Evolutionary conservation across 129 eudicot species (phyloP), one percentile per base, ranked within the genome.

Genomic region (Centella asiatica): DNA sequence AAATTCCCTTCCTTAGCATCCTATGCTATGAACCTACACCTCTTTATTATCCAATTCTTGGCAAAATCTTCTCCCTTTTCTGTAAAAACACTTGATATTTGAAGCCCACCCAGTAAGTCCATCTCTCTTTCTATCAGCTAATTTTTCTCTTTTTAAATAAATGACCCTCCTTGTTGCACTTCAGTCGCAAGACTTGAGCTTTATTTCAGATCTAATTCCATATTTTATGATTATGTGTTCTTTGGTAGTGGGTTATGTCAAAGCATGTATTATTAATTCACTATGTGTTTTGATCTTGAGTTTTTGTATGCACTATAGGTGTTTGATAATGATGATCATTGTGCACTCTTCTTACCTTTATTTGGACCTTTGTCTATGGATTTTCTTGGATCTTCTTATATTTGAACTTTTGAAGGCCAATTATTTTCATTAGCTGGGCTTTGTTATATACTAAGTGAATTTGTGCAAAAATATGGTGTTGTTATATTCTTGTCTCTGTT

Each of bases 71-170:
- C 31, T 11, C 25, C 25, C 36, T 58, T 60, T 11, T 20, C 46
- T 37, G 29, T 47, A 60, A 20, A 31, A 11, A 26, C 27, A 4
- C 23, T 60, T 60, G 12, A 29, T 52, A n/a, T n/a, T 65, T 66
- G 62, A 51, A 53, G 50, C 46, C 53, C 28, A 44, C 71, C 54
- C 62, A 24, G 71, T 66, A 53, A 66, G 71, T 66, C 50, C 12
- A 44, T 65, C 39, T 25, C 33, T 60, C 50, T 39, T 40, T 59
- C 25, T 20, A 6, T 11, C 27, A 5, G 12, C 36, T 28, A 5
- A 11, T 37, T 37, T 37, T 37, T 37, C 12, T 13, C 12, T 37
- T 37, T 37, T 37, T 11, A 13, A 37, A 37, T 10, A 9, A 37
- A 37, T 37, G 42, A 37, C 12, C 12, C 12, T 37, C 12, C 11